Percentiles rank a stretch among this genome's conserved stretches.
Conservation (phyloP, 257 asterid genomes). For the Coffea canephora region DNA sequence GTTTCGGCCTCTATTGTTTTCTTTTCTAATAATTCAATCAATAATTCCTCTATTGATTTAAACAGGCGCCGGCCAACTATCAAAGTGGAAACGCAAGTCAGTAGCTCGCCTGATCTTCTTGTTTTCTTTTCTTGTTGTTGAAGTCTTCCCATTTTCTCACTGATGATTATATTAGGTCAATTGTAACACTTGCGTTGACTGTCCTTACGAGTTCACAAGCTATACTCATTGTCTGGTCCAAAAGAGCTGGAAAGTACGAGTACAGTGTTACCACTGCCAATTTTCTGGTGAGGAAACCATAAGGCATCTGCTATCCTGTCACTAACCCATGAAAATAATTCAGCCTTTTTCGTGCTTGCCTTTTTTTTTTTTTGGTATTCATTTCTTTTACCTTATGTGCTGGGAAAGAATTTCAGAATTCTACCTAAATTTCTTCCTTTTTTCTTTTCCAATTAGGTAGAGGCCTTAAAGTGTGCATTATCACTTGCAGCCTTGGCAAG, state of each 20-base stretch:
- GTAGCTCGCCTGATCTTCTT: neutral
- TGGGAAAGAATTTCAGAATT: neutral
- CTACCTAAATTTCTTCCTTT: conserved; percentile 23
- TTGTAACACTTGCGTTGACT: conserved; percentile 82
- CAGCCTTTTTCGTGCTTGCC: neutral
- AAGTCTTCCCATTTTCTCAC: conserved; percentile 7
- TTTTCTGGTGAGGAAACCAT: conserved; percentile 75
- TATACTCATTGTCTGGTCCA: conserved; percentile 98
- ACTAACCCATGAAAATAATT: neutral
- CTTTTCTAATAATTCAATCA: conserved; percentile 3
- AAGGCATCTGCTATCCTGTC: neutral
- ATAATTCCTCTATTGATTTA: conserved; percentile 17
- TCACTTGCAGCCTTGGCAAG: conserved; percentile 85
- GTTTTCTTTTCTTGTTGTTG: conserved; percentile 6
- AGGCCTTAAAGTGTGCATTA: conserved; percentile 83
- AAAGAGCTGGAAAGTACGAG: conserved; percentile 97
- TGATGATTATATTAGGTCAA: conserved; percentile 48
- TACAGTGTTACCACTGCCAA: conserved; percentile 98
- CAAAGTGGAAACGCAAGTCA: conserved; percentile 92
- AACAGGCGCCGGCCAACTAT: conserved; percentile 44
- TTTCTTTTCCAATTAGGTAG: conserved; percentile 59
- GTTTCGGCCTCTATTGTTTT: neutral
- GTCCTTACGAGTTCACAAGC: conserved; percentile 97
- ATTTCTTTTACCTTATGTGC: neutral
- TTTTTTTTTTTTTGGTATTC: neutral